Base-by-base conservation (phyloP, 495 filamentous ascomycete species). In the Xylaria venustula region DNA sequence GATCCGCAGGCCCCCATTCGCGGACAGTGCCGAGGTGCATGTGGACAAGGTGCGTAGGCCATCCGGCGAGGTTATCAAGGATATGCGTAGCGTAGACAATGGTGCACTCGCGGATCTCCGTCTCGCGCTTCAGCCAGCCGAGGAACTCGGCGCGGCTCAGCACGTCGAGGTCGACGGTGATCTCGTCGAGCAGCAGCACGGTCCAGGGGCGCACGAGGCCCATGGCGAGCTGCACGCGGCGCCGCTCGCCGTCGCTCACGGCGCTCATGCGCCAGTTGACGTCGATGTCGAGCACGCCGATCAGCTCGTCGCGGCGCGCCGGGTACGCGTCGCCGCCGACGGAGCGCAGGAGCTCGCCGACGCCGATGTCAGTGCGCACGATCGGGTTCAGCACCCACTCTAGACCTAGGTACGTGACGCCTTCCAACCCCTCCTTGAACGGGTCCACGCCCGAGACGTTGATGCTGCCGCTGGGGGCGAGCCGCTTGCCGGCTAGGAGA, bases 381-480 rank as follows among this genome's bases (percentile, higher is more conserved):
- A 97, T 95, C 34, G 87, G 88, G 78, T 98, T 98, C n/a, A 98
- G 85, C 12, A 98, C 95, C 95, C 95, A 99, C 78, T 99, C 94
- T 0, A 95, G 84, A 0, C 94, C 94, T 6, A 99, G 88, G 73
- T 99, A 99, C 49, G 92, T 97, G 25, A 99, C 93, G 47, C 93
- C 94, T 74, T 95, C 89, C 0, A 97, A 82, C 11, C 86, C 85
- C 22, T 90, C 83, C 66, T 88, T 88, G 84, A 99, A 98, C 7
- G 94, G 94, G 77, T 98, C 95, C 28, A 90, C 83, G 53, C 89
- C 90, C 34, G 83, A 87, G 42, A 99, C 86, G 58, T 74, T 72
- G 66, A 99, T 86, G 22, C 85, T 87, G 63, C 81, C 75, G 28
- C 73, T 73, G 0, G 95, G 95, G 2, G 94, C 88, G 57, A 99